Percentiles rank a stretch among this genome's conserved stretches.
These are phyloP conservation scores for Trypanosoma melophagium DNA, from an alignment of 208 protist genomes.

Conservation along the genomic window DNA sequence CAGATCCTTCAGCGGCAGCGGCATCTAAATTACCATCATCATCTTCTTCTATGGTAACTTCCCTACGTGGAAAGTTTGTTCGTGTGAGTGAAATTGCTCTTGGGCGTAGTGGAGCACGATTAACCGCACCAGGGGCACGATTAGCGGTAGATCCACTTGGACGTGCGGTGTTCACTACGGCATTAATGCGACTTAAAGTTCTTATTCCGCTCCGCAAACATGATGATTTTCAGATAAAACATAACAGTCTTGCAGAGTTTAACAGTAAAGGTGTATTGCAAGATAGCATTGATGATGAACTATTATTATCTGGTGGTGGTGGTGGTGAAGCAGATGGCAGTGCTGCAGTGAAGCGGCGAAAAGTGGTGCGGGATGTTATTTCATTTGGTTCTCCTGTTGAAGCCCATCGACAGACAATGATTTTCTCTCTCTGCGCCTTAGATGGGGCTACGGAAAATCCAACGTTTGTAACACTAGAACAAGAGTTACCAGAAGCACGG, in stretches of 20 bases:
- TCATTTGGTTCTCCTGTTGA: slow-evolving; percentile 67
- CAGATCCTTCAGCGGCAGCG: too few relatives aligned
- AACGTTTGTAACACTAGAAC: slow-evolving; percentile 74
- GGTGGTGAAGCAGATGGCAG: slow-evolving; percentile 4
- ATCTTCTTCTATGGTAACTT: slow-evolving; percentile 40
- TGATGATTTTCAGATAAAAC: slow-evolving; percentile 28
- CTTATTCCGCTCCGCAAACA: slow-evolving; percentile 58
- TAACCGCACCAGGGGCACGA: slow-evolving; percentile 94
- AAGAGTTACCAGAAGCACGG: slow-evolving; percentile 60
- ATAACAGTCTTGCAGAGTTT: neutral
- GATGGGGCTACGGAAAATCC: slow-evolving; percentile 64
- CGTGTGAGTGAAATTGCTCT: slow-evolving; percentile 95
- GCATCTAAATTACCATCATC: too few relatives aligned
- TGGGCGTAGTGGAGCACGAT: slow-evolving; percentile 95
- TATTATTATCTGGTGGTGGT: neutral
- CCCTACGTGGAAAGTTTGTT: slow-evolving; percentile 83
- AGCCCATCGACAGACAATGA: slow-evolving; percentile 67
- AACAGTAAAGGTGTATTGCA: slow-evolving; percentile 16
- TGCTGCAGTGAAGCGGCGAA: slow-evolving; percentile 2
- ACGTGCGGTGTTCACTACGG: slow-evolving; percentile 95
- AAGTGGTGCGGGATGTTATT: slow-evolving; percentile 41
- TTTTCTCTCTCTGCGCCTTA: slow-evolving; percentile 68
- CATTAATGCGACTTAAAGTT: slow-evolving; percentile 70
- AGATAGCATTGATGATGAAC: slow-evolving; percentile 23
- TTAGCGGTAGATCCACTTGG: slow-evolving; percentile 95